Evolutionary conservation across 2,329 filamentous ascomycete species (phyloP).

Genomic region (Sphaerostilbella broomeana): DNA sequence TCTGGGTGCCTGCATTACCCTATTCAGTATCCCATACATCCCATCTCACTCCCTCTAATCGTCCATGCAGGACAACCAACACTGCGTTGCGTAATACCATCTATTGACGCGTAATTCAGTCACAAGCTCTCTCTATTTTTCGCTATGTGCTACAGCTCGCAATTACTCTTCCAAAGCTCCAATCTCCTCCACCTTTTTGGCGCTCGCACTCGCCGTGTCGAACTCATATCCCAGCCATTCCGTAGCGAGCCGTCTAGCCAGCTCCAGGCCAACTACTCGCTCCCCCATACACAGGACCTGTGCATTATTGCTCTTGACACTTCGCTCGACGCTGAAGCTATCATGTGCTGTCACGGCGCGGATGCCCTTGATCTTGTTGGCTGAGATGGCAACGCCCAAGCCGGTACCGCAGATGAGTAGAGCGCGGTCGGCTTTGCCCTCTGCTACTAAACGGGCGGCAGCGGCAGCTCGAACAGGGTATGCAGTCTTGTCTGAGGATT

Average conservation of each 20-base stretch:
- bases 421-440: conserved; percentile 66
- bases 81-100: too few relatives aligned
- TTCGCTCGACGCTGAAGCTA: conserved; percentile 74
- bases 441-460: conserved; percentile 57
- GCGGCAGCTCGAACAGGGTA: conserved; percentile 74
- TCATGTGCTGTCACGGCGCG: conserved; percentile 87
- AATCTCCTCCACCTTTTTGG: conserved; percentile 40
- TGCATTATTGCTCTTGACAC: conserved; percentile 76
- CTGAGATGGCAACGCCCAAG: conserved; percentile 79
- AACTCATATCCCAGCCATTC: conserved; percentile 85
- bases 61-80: too few relatives aligned
- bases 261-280: conserved; percentile 72
- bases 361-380: conserved; percentile 80
- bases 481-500: conserved; percentile 64
- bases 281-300: conserved; percentile 85
- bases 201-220: conserved; percentile 49
- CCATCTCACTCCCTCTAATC: neutral
- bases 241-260: conserved; percentile 67
- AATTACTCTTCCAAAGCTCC: conserved; percentile 29
- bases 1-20: neutral
- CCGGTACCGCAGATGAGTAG: conserved; percentile 82
- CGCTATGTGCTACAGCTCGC: neutral
- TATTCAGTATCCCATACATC: conserved; percentile 1
- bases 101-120: too few relatives aligned
- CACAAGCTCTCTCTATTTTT: too few relatives aligned